Conservation (phyloP, 805 yeast species). For the Pichia thaimueangensis region DNA sequence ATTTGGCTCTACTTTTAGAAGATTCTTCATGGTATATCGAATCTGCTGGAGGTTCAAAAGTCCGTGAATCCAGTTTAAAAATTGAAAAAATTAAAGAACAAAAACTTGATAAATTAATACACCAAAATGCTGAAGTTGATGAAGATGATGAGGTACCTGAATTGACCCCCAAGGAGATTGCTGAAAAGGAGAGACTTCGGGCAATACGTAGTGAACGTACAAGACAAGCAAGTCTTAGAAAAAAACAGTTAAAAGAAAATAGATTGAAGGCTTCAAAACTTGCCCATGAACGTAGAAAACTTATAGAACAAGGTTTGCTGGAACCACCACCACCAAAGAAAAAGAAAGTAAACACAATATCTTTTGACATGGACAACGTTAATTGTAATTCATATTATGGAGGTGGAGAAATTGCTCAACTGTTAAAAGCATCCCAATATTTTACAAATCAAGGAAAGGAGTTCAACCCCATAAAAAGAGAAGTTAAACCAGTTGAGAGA, state of each 20-base stretch:
- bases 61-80: slow-evolving; percentile 9
- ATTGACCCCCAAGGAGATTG: slow-evolving; percentile 7
- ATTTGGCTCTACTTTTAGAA: slow-evolving; percentile 12
- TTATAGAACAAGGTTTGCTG: slow-evolving; percentile 1
- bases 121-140: slow-evolving; percentile 2
- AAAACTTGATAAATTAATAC: slow-evolving; percentile 1
- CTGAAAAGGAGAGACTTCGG: slow-evolving; percentile 5
- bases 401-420: slow-evolving; percentile 17
- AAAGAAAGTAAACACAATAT: background rate
- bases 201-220: background rate
- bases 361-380: background rate
- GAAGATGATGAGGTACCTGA: background rate
- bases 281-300: slow-evolving; percentile 1
- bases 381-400: slow-evolving; percentile 13
- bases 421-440: slow-evolving; percentile 23
- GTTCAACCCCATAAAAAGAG: slow-evolving; percentile 16
- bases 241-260: slow-evolving; percentile 3
- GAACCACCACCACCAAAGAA: background rate
- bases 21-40: slow-evolving; percentile 28
- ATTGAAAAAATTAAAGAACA: slow-evolving; percentile 12
- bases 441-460: slow-evolving; percentile 22
- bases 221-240: background rate
- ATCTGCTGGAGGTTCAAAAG: slow-evolving; percentile 2
- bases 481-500: slow-evolving; percentile 20
- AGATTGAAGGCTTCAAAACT: background rate